Evolutionary conservation across 2,329 filamentous ascomycete species (phyloP).

Genomic region (Penicillium sp.): DNA sequence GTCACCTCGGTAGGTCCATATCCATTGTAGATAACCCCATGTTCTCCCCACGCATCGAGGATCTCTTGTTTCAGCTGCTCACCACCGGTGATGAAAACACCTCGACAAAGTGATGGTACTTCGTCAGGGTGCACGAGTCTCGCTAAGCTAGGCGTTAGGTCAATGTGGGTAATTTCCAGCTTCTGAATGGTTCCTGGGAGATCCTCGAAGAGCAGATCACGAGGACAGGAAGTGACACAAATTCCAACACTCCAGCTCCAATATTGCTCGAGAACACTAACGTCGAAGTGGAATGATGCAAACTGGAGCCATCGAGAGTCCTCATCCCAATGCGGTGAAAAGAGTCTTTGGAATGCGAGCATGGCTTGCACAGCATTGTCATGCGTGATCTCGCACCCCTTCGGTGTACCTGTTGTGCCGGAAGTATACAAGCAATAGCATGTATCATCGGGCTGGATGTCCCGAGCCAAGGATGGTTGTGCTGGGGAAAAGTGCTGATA

Average conservation of each 20-base stretch:
- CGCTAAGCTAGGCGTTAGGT: slow-evolving; percentile 87
- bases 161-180: slow-evolving; percentile 84
- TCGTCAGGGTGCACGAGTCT: slow-evolving; percentile 78
- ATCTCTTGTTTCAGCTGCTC: slow-evolving; percentile 90
- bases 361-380: slow-evolving; percentile 89
- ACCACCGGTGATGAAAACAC: slow-evolving; percentile 92
- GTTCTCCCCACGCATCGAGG: slow-evolving; percentile 80
- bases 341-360: slow-evolving; percentile 81
- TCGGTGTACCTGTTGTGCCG: slow-evolving; percentile 83
- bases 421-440: slow-evolving; percentile 89
- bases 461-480: slow-evolving; percentile 42
- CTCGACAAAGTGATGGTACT: slow-evolving; percentile 77
- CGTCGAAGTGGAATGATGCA: slow-evolving; percentile 92
- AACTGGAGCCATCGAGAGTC: slow-evolving; percentile 88
- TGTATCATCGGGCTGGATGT: slow-evolving; percentile 59
- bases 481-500: slow-evolving; percentile 44
- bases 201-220: slow-evolving; percentile 86
- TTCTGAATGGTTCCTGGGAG: slow-evolving; percentile 73
- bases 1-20: slow-evolving; percentile 93
- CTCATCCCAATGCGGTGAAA: slow-evolving; percentile 73
- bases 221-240: slow-evolving; percentile 78
- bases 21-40: slow-evolving; percentile 85
- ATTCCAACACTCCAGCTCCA: slow-evolving; percentile 96
- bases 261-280: slow-evolving; percentile 90
- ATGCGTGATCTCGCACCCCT: slow-evolving; percentile 87